Evolutionary conservation across 768 basidiomycete species (phyloP).

Genomic region (Cyathus striatus): DNA sequence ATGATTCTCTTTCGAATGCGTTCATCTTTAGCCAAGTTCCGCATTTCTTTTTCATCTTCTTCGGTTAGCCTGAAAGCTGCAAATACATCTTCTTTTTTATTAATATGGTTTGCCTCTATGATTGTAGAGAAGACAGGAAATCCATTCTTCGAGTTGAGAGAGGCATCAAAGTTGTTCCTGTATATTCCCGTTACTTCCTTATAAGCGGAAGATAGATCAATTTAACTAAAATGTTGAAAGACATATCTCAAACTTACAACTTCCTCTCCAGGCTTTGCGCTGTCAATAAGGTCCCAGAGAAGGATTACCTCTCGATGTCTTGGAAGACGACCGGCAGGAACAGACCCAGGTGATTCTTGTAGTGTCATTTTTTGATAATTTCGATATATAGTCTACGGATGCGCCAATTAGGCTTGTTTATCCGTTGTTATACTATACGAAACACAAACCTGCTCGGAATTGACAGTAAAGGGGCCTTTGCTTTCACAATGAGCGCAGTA

Average conservation of each 20-base stretch:
- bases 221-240: background rate
- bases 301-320: slow-evolving; percentile 95
- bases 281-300: slow-evolving; percentile 97
- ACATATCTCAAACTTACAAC: slow-evolving; percentile 50
- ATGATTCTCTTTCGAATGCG: slow-evolving; percentile 96
- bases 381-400: slow-evolving; percentile 85
- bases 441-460: slow-evolving; percentile 81
- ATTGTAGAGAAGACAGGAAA: slow-evolving; percentile 99
- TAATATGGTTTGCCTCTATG: slow-evolving; percentile 96
- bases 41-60: slow-evolving; percentile 93
- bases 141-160: slow-evolving; percentile 96
- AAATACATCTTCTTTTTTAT: slow-evolving; percentile 98
- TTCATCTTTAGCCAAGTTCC: slow-evolving; percentile 81
- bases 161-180: slow-evolving; percentile 97
- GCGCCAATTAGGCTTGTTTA: background rate
- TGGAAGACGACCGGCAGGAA: slow-evolving; percentile 95
- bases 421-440: background rate
- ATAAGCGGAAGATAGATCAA: slow-evolving; percentile 11
- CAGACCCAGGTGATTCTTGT: slow-evolving; percentile 96
- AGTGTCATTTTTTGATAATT: slow-evolving; percentile 99
- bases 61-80: slow-evolving; percentile 97
- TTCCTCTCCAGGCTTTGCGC: slow-evolving; percentile 98
- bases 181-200: slow-evolving; percentile 99
- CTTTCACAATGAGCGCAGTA: slow-evolving; percentile 94
- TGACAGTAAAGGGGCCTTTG: slow-evolving; percentile 93